Evolutionary conservation across 768 basidiomycete species (phyloP).

Genomic region (Gyrodon lividus): DNA sequence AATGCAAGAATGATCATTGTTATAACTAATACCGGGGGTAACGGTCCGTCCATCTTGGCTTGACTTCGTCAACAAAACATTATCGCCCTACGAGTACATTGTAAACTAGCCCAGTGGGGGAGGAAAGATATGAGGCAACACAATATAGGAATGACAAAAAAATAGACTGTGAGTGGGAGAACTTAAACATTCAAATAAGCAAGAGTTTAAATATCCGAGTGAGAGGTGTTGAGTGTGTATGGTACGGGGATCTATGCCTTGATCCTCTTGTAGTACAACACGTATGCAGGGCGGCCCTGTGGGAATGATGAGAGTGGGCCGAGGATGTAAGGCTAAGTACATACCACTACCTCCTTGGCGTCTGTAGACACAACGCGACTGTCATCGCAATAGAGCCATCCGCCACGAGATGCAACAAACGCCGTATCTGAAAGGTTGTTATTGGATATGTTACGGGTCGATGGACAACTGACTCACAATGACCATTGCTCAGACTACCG

Average conservation of each 20-base stretch:
- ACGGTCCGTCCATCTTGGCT: not conserved
- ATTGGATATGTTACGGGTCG: not conserved
- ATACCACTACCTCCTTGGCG: slow-evolving; percentile 79
- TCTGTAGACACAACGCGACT: slow-evolving; percentile 77
- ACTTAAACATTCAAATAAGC: slow-evolving; percentile 27
- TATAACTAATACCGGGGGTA: not conserved
- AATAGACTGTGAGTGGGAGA: slow-evolving; percentile 13
- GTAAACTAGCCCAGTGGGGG: slow-evolving; percentile 24
- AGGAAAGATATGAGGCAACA: slow-evolving; percentile 13
- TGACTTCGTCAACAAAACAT: slow-evolving; percentile 6
- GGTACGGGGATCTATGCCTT: slow-evolving; percentile 15
- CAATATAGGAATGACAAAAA: slow-evolving; percentile 15
- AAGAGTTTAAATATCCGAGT: slow-evolving; percentile 20
- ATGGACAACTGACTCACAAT: slow-evolving; percentile 63
- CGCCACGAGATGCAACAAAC: slow-evolving; percentile 79
- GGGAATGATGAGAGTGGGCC: slow-evolving; percentile 25
- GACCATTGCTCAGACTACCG: slow-evolving; percentile 91
- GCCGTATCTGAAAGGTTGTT: slow-evolving; percentile 71
- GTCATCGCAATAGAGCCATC: slow-evolving; percentile 95
- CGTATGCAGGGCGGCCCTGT: slow-evolving; percentile 69
- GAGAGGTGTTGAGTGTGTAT: not conserved
- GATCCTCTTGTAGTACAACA: slow-evolving; percentile 76
- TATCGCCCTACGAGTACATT: slow-evolving; percentile 27
- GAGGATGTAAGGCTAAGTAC: slow-evolving; percentile 28
- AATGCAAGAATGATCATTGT: slow-evolving; percentile 18